Evolutionary conservation across 2,329 filamentous ascomycete genomes (phyloP).

Genomic region (Biscogniauxia sp.): DNA sequence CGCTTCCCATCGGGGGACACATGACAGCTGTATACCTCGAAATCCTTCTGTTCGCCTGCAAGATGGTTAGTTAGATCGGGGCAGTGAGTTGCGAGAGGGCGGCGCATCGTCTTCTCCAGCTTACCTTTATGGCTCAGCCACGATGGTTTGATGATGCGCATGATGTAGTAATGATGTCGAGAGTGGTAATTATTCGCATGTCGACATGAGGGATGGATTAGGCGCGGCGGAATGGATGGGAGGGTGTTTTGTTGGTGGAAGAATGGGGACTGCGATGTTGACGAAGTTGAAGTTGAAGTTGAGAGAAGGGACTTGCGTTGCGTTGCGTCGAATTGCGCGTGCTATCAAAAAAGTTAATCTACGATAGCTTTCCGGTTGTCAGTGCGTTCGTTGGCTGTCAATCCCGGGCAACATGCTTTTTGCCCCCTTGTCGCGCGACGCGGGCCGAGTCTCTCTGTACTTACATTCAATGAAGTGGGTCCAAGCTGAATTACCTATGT

Average conservation of each 20-base stretch:
- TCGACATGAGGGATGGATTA: slow-evolving; percentile 21
- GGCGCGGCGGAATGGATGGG: not conserved
- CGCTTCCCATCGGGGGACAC: slow-evolving; percentile 91
- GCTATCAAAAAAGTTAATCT: slow-evolving; percentile 4
- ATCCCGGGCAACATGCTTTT: not conserved
- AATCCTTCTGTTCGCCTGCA: slow-evolving; percentile 90
- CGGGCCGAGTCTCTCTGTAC: slow-evolving; percentile 20
- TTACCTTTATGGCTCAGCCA: slow-evolving; percentile 92
- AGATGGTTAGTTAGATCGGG: slow-evolving; percentile 17
- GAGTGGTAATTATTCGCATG: slow-evolving; percentile 30
- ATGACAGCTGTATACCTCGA: slow-evolving; percentile 97
- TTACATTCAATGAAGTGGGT: not conserved
- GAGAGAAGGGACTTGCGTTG: slow-evolving; percentile 3
- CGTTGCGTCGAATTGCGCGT: no score
- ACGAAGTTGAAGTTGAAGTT: not conserved
- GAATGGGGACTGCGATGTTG: not conserved
- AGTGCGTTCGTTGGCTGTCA: no score
- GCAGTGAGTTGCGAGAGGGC: no score
- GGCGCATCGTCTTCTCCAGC: slow-evolving; percentile 8
- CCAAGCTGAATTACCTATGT: not conserved
- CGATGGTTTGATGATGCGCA: slow-evolving; percentile 90
- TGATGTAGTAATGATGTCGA: slow-evolving; percentile 38
- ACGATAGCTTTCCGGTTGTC: slow-evolving; percentile 6
- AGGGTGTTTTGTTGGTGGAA: not conserved
- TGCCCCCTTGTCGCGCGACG: slow-evolving; percentile 28